A percentile compares a stretch with the other conserved stretches of the same genome.
These are phyloP conservation scores for Russula brevipes DNA, from an alignment of 768 basidiomycete species.

Conservation along the genomic window DNA sequence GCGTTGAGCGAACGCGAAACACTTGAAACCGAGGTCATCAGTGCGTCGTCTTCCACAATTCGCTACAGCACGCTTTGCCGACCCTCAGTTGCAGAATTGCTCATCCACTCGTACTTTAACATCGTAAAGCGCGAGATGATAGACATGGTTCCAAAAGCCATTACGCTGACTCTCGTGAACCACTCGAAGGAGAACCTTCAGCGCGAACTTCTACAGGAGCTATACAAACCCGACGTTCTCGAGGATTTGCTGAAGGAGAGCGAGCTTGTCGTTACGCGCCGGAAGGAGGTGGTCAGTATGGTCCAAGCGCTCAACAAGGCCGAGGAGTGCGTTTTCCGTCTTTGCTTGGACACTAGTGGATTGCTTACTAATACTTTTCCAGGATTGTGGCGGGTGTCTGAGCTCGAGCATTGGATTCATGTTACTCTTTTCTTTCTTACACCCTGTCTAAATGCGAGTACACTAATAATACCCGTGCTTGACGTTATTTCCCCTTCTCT, in stretches of 20 bases:
- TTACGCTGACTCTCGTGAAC: slow-evolving; percentile 85
- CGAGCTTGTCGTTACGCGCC: slow-evolving; percentile 79
- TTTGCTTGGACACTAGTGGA: background rate
- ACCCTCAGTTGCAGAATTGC: slow-evolving; percentile 55
- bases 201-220: slow-evolving; percentile 86
- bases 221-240: slow-evolving; percentile 95
- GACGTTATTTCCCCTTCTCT: background rate
- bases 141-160: slow-evolving; percentile 98
- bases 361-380: slow-evolving; percentile 17
- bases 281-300: slow-evolving; percentile 94
- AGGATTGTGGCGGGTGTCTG: slow-evolving; percentile 65
- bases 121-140: slow-evolving; percentile 99
- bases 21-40: slow-evolving; percentile 99
- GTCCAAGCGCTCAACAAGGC: slow-evolving; percentile 93
- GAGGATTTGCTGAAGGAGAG: slow-evolving; percentile 95
- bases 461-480: slow-evolving; percentile 26
- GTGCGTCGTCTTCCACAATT: slow-evolving; percentile 44
- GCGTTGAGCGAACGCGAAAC: slow-evolving; percentile 91
- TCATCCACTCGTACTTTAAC: slow-evolving; percentile 96
- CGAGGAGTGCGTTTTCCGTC: slow-evolving; percentile 66
- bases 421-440: slow-evolving; percentile 7
- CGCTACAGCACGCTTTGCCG: background rate
- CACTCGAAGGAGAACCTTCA: slow-evolving; percentile 94
- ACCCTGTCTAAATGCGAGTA: slow-evolving; percentile 19
- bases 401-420: background rate